A percentile compares a stretch with the other conserved stretches of the same genome.
These are phyloP conservation scores for Sedum album DNA, from an alignment of 164 flowering plant species.

Conservation along the genomic window DNA sequence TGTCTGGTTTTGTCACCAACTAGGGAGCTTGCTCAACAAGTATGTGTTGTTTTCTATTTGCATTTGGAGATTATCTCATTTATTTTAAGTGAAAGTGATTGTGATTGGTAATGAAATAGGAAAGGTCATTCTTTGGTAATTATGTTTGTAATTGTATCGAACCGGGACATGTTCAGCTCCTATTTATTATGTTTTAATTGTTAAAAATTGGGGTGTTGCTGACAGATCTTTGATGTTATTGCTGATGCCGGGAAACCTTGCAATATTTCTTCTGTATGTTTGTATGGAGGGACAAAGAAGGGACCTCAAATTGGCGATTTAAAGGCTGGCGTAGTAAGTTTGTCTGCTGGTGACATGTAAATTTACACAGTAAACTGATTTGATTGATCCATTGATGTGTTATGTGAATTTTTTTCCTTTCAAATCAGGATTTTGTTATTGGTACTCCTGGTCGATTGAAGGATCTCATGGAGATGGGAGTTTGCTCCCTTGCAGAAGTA, in stretches of 20 bases:
- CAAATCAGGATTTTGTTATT: slow-evolving; percentile 77
- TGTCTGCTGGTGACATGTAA: neutral
- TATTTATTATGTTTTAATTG: neutral
- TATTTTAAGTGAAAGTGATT: neutral
- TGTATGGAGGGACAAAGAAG: slow-evolving; percentile 92
- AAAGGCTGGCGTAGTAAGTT: slow-evolving; percentile 81
- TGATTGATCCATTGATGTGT: too few relatives aligned
- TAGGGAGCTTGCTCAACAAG: slow-evolving; percentile 96
- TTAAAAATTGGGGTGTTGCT: slow-evolving; percentile 11
- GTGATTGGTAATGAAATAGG: too few relatives aligned
- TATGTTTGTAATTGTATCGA: too few relatives aligned
- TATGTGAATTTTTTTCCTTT: neutral
- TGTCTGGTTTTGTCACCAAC: slow-evolving; percentile 92
- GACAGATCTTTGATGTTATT: slow-evolving; percentile 77
- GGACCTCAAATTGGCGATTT: slow-evolving; percentile 74
- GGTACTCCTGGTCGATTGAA: slow-evolving; percentile 94
- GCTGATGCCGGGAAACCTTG: slow-evolving; percentile 74
- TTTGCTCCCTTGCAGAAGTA: slow-evolving; percentile 61
- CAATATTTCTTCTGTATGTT: slow-evolving; percentile 61
- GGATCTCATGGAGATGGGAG: slow-evolving; percentile 76
- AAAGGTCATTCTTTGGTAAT: too few relatives aligned
- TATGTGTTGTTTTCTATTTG: slow-evolving; percentile 18
- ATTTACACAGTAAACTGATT: too few relatives aligned
- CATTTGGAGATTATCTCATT: neutral
- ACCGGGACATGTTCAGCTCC: too few relatives aligned